Conservation (phyloP, 805 yeast species). For the Suhomyces xylopsoci region DNA sequence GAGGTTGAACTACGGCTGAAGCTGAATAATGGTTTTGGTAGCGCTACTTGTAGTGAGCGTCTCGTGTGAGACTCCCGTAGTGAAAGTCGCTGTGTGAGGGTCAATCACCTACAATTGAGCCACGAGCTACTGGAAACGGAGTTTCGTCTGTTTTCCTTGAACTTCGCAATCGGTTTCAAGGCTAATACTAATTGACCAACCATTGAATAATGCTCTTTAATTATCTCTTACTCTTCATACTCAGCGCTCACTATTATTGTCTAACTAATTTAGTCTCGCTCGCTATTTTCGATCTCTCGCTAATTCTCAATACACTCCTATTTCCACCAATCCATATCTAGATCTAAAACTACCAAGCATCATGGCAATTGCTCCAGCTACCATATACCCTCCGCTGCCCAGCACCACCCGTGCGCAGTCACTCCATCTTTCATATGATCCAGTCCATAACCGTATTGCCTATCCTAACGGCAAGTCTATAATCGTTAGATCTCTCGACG, state of each 20-base stretch:
- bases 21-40: neutral
- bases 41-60: neutral
- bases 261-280: neutral
- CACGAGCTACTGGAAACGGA: neutral
- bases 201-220: neutral
- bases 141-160: neutral
- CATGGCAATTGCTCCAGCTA: slow-evolving; percentile 30
- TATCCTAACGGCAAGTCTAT: slow-evolving; percentile 83
- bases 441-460: slow-evolving; percentile 63
- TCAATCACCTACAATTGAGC: neutral
- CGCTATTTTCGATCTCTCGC: neutral
- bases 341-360: neutral
- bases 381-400: slow-evolving; percentile 72
- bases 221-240: neutral
- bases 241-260: neutral
- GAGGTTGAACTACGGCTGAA: neutral
- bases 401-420: slow-evolving; percentile 67
- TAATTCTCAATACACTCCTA: neutral
- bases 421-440: slow-evolving; percentile 74
- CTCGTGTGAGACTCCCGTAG: neutral
- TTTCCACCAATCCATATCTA: too few relatives aligned
- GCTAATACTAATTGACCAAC: neutral
- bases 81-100: neutral
- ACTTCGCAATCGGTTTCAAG: neutral
- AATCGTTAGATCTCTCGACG: slow-evolving; percentile 60